Evolutionary conservation across 129 eudicot species (phyloP), one percentile per base, ranked within the genome.

Genomic region (Flaveria linearis): DNA sequence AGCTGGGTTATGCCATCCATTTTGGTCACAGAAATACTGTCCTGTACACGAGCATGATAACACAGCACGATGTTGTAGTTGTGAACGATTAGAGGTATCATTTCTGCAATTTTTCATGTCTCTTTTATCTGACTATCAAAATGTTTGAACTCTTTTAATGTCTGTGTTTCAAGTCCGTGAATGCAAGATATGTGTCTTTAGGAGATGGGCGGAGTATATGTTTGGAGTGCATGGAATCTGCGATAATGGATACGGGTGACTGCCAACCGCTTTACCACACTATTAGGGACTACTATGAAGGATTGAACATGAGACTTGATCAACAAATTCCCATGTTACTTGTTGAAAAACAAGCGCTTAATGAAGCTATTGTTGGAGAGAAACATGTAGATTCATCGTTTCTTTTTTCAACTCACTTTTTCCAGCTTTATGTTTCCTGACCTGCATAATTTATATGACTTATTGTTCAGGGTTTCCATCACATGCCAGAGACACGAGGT

Each of bases 401-500:
- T 52, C 68, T 56, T 80, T 66, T 74, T 60, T 18, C 76, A 33
- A 14, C 75, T 66, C 33, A 9, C 28, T 26, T 68, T 61, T 73
- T 33, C 20, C 73, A 72, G 30, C 71, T 52, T 28, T 1, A 46
- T 25, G 14, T 72, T 12, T 84, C 45, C 82, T 81, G 79, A 87
- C 67, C 20, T 13, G 28, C 26, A 63, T n/a, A 51, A 20, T 20
- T 49, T 71, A 69, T n/a, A 30, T 49, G 71, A 53, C 16, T 80
- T 66, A 16, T 69, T 78, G 73, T 85, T 18, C 83, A 91, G 99
- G 99, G 99, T 15, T 88, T 84, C 75, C 99, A 95, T 88, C 99
- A 95, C 82, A 86, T 89, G 99, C 99, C 99, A 2, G 99, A 95
- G 80, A 95, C 99, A 60, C 86, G 99, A 65, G 99, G 99, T 16